Percentiles rank a stretch among this genome's conserved stretches.
phyloP scores from a whole-genome alignment of 345 rosid genomes.

The Lagerstroemia speciosa region DNA sequence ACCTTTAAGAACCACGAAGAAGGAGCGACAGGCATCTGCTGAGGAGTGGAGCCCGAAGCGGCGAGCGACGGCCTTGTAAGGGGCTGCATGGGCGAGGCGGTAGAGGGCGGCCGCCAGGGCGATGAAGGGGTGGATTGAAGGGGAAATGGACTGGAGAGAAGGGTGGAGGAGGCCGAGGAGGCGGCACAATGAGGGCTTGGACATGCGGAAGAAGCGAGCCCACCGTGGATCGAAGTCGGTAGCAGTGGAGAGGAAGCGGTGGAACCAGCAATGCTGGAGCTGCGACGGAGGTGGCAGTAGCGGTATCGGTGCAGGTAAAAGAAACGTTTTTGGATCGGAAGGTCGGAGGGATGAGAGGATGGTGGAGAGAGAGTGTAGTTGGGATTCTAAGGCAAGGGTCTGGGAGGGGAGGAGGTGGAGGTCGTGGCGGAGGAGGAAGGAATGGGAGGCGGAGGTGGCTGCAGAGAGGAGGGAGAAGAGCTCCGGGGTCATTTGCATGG shows the following conservation, averaged over 20 bases:
- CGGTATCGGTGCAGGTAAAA: conserved; percentile 10
- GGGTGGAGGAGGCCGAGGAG: conserved; percentile 42
- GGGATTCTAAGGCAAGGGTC: conserved; percentile 25
- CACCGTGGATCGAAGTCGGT: conserved; percentile 43
- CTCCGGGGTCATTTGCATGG: conserved; percentile 11
- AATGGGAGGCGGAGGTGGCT: conserved; percentile 31
- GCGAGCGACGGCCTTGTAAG: conserved; percentile 35
- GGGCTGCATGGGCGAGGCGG: conserved; percentile 67
- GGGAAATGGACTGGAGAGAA: conserved; percentile 26
- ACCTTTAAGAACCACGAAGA: conserved; percentile 51
- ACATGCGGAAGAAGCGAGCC: conserved; percentile 51
- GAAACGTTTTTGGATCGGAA: neutral
- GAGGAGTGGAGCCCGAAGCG: conserved; percentile 42
- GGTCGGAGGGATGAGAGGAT: conserved; percentile 13
- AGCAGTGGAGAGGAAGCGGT: conserved; percentile 29
- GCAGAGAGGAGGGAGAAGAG: conserved; percentile 33
- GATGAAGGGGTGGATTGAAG: conserved; percentile 26
- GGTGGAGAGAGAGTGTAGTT: conserved; percentile 24
- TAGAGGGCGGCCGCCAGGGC: conserved; percentile 57
- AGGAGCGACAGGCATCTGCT: conserved; percentile 45
- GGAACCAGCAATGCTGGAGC: conserved; percentile 26
- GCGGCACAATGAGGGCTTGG: conserved; percentile 31
- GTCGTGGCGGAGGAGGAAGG: conserved; percentile 44
- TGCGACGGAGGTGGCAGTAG: conserved; percentile 9
- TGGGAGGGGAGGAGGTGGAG: conserved; percentile 38